Evolutionary conservation across 1,284 basidiomycete genomes (phyloP).

Genomic region (Lentinus polychrous): DNA sequence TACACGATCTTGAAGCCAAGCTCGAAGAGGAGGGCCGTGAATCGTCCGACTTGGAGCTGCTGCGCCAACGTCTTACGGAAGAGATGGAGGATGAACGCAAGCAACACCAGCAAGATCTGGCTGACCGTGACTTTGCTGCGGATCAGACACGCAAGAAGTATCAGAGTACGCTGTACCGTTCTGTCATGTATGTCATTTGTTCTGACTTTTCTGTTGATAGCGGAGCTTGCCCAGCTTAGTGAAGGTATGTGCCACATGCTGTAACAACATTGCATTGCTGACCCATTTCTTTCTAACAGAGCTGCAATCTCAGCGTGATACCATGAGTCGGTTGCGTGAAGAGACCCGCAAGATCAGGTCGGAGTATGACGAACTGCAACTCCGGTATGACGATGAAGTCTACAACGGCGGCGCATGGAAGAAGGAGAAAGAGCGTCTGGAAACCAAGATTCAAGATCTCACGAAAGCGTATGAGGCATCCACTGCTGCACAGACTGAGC

Average conservation of each 20-base stretch:
- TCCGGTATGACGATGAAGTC: conserved; percentile 71
- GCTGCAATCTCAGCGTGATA: conserved; percentile 69
- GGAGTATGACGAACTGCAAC: conserved; percentile 71
- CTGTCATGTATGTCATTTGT: background rate
- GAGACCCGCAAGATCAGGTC: conserved; percentile 74
- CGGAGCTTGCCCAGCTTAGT: conserved; percentile 68
- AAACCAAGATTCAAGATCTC: conserved; percentile 73
- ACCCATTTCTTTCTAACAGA: conserved; percentile 36
- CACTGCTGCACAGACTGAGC: conserved; percentile 64
- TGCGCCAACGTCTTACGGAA: conserved; percentile 59
- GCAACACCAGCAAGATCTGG: conserved; percentile 69
- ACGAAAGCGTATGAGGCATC: conserved; percentile 76
- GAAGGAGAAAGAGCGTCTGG: conserved; percentile 80
- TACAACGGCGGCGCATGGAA: conserved; percentile 78
- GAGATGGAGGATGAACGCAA: conserved; percentile 74
- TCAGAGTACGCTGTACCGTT: conserved; percentile 44
- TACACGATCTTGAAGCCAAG: conserved; percentile 57
- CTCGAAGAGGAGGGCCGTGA: conserved; percentile 66
- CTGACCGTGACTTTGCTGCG: conserved; percentile 68
- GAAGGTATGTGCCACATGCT: too few species aligned
- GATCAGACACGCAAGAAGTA: conserved; percentile 82
- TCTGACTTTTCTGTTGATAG: conserved; percentile 26
- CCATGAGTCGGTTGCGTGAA: conserved; percentile 67
- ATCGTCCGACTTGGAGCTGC: conserved; percentile 56
- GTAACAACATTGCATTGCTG: conserved; percentile 3